Evolutionary conservation across 257 asterid species (phyloP).

Genomic region (Nicotiana otophora): DNA sequence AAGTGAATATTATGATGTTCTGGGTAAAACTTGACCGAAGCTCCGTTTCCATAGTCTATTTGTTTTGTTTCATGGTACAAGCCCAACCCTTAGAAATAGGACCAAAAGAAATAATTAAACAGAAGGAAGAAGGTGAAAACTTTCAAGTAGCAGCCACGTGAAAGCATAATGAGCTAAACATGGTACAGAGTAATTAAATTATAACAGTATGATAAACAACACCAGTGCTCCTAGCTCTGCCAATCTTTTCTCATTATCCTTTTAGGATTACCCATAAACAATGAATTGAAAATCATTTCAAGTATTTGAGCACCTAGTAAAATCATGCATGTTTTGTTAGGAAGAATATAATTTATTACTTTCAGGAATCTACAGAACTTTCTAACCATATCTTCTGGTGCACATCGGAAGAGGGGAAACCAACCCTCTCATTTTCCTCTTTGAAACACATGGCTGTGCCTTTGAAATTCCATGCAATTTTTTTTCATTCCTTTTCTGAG

Average conservation of each 20-base stretch:
- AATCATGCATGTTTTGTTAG: not conserved
- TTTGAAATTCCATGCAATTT: not conserved
- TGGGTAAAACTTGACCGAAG: not conserved
- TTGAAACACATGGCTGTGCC: not conserved
- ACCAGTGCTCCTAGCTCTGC: not conserved
- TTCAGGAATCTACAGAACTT: not conserved
- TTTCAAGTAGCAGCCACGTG: not conserved
- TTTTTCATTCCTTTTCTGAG: not conserved
- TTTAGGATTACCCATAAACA: not conserved
- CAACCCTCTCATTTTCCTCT: not conserved
- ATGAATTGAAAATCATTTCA: not conserved
- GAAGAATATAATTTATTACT: not conserved
- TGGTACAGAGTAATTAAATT: not conserved
- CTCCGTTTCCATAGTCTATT: not conserved
- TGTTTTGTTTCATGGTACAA: not conserved
- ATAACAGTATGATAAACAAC: not conserved
- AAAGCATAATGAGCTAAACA: not conserved
- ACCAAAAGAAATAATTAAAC: not conserved
- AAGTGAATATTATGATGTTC: not conserved
- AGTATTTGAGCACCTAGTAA: not conserved
- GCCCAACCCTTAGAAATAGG: not conserved
- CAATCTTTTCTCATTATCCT: no score
- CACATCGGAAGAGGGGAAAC: not conserved
- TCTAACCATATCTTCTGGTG: constrained; percentile 1
- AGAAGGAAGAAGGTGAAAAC: not conserved